Percentiles rank a stretch among this genome's conserved stretches.
Evolutionary conservation across 2,329 filamentous ascomycete species (phyloP).

Genomic region (Talaromyces atroroseus): DNA sequence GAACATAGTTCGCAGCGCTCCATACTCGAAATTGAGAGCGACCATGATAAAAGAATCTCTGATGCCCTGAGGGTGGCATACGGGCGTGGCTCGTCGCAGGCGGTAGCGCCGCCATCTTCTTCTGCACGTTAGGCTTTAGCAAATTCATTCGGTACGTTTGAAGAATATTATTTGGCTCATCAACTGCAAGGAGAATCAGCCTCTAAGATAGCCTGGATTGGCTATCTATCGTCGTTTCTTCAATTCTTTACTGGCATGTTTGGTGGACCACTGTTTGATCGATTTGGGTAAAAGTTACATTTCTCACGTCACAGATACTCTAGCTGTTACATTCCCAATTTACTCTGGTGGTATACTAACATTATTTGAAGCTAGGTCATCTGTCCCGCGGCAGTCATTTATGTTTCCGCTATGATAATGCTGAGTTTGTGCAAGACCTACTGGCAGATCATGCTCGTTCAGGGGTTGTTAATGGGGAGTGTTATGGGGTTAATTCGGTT

Average conservation of each 20-base stretch:
- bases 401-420: constrained; percentile 18
- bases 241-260: constrained; percentile 38
- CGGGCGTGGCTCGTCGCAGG: constrained; percentile 25
- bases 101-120: constrained; percentile 26
- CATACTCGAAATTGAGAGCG: not conserved
- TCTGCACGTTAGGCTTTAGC: constrained; percentile 38
- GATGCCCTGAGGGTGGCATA: constrained; percentile 26
- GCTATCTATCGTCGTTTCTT: constrained; percentile 40
- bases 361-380: constrained; percentile 36
- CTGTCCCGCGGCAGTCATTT: constrained; percentile 12
- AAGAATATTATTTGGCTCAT: constrained; percentile 40
- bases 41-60: not conserved
- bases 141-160: constrained; percentile 45
- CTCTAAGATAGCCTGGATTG: constrained; percentile 42
- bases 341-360: not conserved
- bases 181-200: constrained; percentile 24
- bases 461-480: constrained; percentile 28
- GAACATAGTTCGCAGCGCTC: not conserved
- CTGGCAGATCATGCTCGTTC: constrained; percentile 49
- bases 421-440: constrained; percentile 41
- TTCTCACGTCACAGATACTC: not conserved
- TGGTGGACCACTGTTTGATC: constrained; percentile 44
- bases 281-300: constrained; percentile 37
- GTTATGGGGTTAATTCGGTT: constrained; percentile 38
- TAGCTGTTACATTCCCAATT: not conserved